Evolutionary conservation across 352 stramenopile species (phyloP), one percentile per base, ranked within the genome.

Genomic region (Globisporangium orthogonon): DNA sequence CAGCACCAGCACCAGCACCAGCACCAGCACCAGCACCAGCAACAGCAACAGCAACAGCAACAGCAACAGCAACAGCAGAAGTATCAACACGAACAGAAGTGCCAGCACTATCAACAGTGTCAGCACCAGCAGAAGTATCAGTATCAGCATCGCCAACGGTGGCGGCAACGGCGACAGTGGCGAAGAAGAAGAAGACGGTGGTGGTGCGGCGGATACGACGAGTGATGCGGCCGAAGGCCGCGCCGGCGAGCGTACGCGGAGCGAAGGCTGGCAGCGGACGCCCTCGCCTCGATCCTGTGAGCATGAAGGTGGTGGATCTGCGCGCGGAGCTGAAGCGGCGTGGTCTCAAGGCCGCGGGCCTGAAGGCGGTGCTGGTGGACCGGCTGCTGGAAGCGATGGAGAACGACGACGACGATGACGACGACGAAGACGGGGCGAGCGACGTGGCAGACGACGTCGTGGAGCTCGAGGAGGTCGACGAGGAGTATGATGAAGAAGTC

Each of bases 301-400:
- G 28, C 4, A 61, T 78, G 17, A 71, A 71, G 51, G 83, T 92
- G 10, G 65, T 70, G n/a, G 66, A 92, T 10, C 58, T 92, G 23
- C 71, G 79, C 17, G 63, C 50, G 0, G 79, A 89, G 47, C 52
- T 92, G 31, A 86, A 79, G 55, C 80, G 76, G 53, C 68, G 80
- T 23, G 80, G 80, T 1, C 62, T 90, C 14, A 73, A 69, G 11
- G 63, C 71, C 2, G 72, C 55, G 23, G 83, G 83, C 13, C 43
- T 81, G 18, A 92, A 92, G 65, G 69, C 70, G 0, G 68, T 70
- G 43, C 63, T 92, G 7, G 64, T 69, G 0, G 40, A 70, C 10
- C 72, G 83, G 15, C 64, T 92, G 18, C 51, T 77, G 40, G 67
- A 87, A 13, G 76, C 78, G 17, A 53, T 78, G 15, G 55, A 81